These are phyloP conservation scores for Endoconidiophora polonica DNA, from an alignment of 2,329 filamentous ascomycete species.

Conservation along the genomic window DNA sequence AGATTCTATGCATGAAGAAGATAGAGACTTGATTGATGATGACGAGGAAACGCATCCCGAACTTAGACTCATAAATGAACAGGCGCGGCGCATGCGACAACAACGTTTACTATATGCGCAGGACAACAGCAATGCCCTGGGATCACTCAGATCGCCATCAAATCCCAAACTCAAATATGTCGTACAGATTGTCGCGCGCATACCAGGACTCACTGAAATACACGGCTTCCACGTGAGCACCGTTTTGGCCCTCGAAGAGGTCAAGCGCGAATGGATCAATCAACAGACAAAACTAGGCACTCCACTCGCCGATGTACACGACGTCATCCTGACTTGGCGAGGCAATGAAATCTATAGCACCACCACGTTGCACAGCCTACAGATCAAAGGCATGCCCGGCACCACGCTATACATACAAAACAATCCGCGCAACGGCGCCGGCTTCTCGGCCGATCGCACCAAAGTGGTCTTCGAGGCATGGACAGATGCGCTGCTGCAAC, in stretches of 20 bases:
- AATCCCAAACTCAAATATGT: neutral
- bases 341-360: constrained; percentile 54
- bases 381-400: constrained; percentile 5
- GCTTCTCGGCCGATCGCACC: constrained; percentile 32
- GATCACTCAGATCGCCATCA: neutral
- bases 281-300: constrained; percentile 35
- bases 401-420: constrained; percentile 25
- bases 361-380: constrained; percentile 43
- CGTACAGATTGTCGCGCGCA: constrained; percentile 29
- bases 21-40: no score
- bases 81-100: no score
- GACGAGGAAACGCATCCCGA: no score
- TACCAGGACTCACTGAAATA: constrained; percentile 33
- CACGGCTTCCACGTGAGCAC: constrained; percentile 3
- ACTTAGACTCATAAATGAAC: no score
- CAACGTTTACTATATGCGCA: no score
- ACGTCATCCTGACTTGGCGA: constrained; percentile 66
- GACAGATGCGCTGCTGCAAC: constrained; percentile 45
- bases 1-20: no score
- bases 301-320: constrained; percentile 26
- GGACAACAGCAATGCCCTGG: no score
- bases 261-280: constrained; percentile 53
- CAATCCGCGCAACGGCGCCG: constrained; percentile 22
- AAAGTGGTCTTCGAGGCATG: constrained; percentile 63
- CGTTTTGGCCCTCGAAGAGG: constrained; percentile 16